A percentile compares a stretch with the other conserved stretches of the same genome.
Conservation (phyloP, 2,329 filamentous ascomycete species). For the Ophiostoma sp. region DNA sequence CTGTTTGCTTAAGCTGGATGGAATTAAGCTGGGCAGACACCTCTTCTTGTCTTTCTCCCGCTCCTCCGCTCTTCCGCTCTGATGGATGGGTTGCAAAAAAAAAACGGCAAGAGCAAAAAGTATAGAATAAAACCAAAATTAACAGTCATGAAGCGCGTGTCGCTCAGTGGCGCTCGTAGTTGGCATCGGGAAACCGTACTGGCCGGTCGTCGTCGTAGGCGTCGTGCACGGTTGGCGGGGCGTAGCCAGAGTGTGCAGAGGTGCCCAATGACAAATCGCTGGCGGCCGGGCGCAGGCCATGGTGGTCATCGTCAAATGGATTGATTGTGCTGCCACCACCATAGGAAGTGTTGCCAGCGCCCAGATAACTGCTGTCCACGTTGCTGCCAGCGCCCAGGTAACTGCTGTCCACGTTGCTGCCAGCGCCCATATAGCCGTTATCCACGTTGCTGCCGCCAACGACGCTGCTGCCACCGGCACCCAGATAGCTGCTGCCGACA, state of each 20-base stretch:
- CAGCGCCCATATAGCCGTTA: conserved; percentile 14
- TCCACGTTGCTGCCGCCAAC: conserved; percentile 14
- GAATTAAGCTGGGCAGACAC: not conserved
- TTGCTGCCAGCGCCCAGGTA: conserved; percentile 29
- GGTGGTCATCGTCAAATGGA: conserved; percentile 46
- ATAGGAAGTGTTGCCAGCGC: conserved; percentile 15
- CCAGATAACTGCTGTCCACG: conserved; percentile 38
- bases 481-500: conserved; percentile 10
- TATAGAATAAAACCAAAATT: not conserved
- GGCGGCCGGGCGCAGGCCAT: conserved; percentile 28
- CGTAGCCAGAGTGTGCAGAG: conserved; percentile 33
- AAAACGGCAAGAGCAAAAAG: not conserved
- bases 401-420: conserved; percentile 40
- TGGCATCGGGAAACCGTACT: conserved; percentile 50
- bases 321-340: conserved; percentile 24
- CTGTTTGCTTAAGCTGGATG: too few species aligned
- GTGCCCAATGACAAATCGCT: conserved; percentile 24
- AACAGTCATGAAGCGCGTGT: not conserved
- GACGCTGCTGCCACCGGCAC: conserved; percentile 8
- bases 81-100: not conserved
- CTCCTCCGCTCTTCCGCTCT: not conserved
- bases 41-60: not conserved
- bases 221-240: conserved; percentile 38
- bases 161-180: conserved; percentile 48
- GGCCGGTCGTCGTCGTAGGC: conserved; percentile 44